Evolutionary conservation across 148 eudicot genomes (phyloP), one percentile per base, ranked within the genome.

Genomic region (Amaranthus cruentus): DNA sequence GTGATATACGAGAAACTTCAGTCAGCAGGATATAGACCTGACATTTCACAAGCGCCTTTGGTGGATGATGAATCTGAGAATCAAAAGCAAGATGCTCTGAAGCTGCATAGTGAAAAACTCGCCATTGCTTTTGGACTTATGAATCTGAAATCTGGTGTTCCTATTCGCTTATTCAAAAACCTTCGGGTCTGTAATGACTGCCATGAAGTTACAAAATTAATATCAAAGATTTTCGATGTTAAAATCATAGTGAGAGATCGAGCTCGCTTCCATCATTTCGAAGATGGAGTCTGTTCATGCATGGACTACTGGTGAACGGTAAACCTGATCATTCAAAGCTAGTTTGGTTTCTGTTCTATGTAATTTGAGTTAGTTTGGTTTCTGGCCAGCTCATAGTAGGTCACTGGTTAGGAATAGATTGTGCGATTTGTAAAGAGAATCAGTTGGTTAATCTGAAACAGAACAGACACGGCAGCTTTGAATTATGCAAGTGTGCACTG

Each of bases 161-260:
- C 92, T 3, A 87, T 90, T 75, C 90, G 92, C 4, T 55, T 90
- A 6, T 85, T 88, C 72, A 90, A 90, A 76, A 90, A 88, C 71
- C 89, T 88, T 47, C 84, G 91, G 13, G 83, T 90, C 12, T 90
- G 96, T 73, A 75, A 49, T 10, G 92, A 90, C 71, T 90, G 96
- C 68, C 96, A 90, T 79, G 74, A 84, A 66, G 88, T 90, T 50
- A 84, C 85, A 43, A 87, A 88, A 73, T 80, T 87, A 43, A 84
- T 90, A 3, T 87, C 92, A 2, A 83, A 72, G 55, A 61, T 83
- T 7, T 85, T 78, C 12, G 50, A 73, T 54, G 91, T 88, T 21
- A 87, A 90, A 76, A 87, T 90, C 44, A 53, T 90, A 63, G 88
- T 90, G 55, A 85, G 93, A 76, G 96, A 90, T 76, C 92, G 96